A percentile compares a stretch with the other conserved stretches of the same genome.
Conservation (phyloP, 805 yeast genomes). For the Schwanniomyces sp. region DNA sequence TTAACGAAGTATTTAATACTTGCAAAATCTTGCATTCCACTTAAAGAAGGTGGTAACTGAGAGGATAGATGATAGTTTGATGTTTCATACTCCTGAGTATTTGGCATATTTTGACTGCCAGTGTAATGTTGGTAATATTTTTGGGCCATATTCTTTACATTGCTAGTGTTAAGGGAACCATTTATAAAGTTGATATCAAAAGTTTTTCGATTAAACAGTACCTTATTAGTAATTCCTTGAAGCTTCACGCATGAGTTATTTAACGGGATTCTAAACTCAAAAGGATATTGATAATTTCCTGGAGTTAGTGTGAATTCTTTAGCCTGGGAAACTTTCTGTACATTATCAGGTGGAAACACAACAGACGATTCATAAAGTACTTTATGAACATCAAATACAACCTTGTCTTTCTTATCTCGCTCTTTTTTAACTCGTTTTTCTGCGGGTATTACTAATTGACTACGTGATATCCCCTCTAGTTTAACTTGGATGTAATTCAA, state of each 20-base stretch:
- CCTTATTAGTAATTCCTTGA: constrained; percentile 32
- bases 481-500: constrained; percentile 51
- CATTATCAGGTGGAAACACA: constrained; percentile 54
- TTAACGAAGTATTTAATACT: constrained; percentile 54
- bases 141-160: constrained; percentile 18
- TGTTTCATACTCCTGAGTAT: background rate
- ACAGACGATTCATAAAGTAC: constrained; percentile 49
- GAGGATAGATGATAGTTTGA: constrained; percentile 22
- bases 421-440: constrained; percentile 10
- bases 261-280: constrained; percentile 45
- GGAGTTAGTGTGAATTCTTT: constrained; percentile 49
- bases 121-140: constrained; percentile 4
- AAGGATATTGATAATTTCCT: constrained; percentile 52
- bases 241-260: constrained; percentile 40
- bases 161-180: constrained; percentile 24
- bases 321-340: constrained; percentile 41
- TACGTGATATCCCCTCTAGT: constrained; percentile 47
- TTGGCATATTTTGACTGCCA: background rate
- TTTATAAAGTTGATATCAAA: constrained; percentile 31
- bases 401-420: constrained; percentile 15
- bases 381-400: constrained; percentile 41
- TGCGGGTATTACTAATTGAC: constrained; percentile 33
- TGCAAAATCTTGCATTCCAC: constrained; percentile 34
- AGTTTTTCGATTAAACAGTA: constrained; percentile 27
- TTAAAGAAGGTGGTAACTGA: constrained; percentile 36